Evolutionary conservation across 2,329 filamentous ascomycete species (phyloP).

Genomic region (Aaosphaeria pasadenensis): DNA sequence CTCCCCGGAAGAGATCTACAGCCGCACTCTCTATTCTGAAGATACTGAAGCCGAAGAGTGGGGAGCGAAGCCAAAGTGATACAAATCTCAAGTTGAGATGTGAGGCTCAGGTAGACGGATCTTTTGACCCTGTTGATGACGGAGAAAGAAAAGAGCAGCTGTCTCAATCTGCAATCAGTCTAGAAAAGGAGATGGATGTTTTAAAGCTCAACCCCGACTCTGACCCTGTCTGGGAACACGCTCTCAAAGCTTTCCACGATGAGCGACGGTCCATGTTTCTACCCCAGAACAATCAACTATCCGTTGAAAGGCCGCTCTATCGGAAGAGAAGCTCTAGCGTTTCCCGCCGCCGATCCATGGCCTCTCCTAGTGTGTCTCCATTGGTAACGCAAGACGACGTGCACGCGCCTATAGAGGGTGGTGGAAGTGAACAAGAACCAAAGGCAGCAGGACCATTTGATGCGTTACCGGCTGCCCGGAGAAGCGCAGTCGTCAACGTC

Average conservation of each 20-base stretch:
- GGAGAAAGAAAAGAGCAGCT: constrained; percentile 18
- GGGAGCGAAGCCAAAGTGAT: constrained; percentile 31
- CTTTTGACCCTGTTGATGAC: constrained; percentile 12
- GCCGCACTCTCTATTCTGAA: constrained; percentile 26
- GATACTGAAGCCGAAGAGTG: constrained; percentile 26
- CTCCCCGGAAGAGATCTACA: constrained; percentile 21
- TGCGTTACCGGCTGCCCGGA: constrained; percentile 1
- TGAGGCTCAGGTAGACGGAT: constrained; percentile 15
- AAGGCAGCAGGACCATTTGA: neutral
- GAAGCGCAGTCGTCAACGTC: constrained; percentile 13
- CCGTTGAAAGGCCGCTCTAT: constrained; percentile 23
- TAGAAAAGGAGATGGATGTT: constrained; percentile 25
- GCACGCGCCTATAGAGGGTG: neutral
- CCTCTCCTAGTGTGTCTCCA: neutral
- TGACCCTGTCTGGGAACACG: constrained; percentile 33
- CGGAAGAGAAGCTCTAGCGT: constrained; percentile 29
- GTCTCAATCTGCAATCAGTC: constrained; percentile 28
- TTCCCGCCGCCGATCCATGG: neutral
- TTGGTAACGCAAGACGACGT: neutral
- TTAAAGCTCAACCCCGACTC: constrained; percentile 18
- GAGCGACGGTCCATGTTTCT: constrained; percentile 34
- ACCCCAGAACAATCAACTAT: constrained; percentile 27
- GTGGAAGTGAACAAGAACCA: neutral
- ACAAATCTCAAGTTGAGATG: constrained; percentile 13
- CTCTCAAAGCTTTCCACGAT: constrained; percentile 34